Conservation (phyloP, 1,284 basidiomycete species). For the Moniliophthora roreri region DNA sequence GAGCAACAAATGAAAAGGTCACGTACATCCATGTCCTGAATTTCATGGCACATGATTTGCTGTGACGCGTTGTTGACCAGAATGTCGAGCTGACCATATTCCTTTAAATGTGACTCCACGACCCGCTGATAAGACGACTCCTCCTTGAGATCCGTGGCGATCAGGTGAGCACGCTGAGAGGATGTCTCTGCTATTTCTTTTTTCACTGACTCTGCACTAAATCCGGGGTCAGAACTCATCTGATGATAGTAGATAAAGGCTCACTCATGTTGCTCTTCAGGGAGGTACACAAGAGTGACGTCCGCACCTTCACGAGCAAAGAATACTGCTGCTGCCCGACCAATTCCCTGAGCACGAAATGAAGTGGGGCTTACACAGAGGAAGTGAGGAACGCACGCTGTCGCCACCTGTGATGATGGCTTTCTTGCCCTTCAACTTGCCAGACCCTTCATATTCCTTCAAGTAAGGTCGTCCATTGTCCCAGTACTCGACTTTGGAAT, state of each 20-base stretch:
- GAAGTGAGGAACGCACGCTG: no score
- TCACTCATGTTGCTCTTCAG: slow-evolving; percentile 56
- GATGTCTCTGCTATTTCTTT: slow-evolving; percentile 22
- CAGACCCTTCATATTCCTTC: slow-evolving; percentile 30
- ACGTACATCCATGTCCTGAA: slow-evolving; percentile 12
- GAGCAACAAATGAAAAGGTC: not conserved
- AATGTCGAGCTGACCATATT: slow-evolving; percentile 38
- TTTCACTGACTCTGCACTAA: slow-evolving; percentile 2
- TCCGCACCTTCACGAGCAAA: slow-evolving; percentile 67
- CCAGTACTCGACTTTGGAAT: slow-evolving; percentile 56
- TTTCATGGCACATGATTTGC: slow-evolving; percentile 37
- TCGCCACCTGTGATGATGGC: slow-evolving; percentile 59
- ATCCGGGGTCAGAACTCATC: no score
- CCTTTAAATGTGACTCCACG: slow-evolving; percentile 49
- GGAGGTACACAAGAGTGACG: slow-evolving; percentile 65
- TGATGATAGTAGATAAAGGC: not conserved
- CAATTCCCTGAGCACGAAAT: slow-evolving; percentile 47
- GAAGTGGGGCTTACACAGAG: no score
- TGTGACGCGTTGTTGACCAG: no score
- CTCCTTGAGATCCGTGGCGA: slow-evolving; percentile 46
- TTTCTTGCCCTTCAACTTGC: slow-evolving; percentile 51
- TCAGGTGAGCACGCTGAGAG: slow-evolving; percentile 23
- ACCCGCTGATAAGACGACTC: slow-evolving; percentile 37
- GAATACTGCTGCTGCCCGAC: slow-evolving; percentile 56
- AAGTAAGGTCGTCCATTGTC: slow-evolving; percentile 59